Base-by-base conservation (phyloP, 176 grass and related monocot species). In the Rhynchospora pubera region DNA sequence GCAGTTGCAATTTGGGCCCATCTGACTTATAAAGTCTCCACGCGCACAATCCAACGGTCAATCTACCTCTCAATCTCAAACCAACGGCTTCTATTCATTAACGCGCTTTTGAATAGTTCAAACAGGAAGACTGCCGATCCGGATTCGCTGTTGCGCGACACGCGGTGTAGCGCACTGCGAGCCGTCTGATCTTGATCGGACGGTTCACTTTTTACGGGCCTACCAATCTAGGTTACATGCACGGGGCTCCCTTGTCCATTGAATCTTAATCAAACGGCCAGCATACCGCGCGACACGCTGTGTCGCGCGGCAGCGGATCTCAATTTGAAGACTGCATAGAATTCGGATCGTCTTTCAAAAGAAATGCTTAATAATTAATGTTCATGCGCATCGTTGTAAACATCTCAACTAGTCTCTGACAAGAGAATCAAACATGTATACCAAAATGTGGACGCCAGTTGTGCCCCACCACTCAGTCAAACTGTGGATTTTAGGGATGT, bases 21-120 rank as follows among this genome's bases (percentile, higher is more conserved):
- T 53, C 72, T 18, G 48, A 75, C 70, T 75, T 44, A 26, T 16
- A 51, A 74, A 75, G 21, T 21, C 72, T 18, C 72, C 48, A 82
- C 79, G 58, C 61, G 79, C 79, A 62, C 13, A 82, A 82, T 66
- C 79, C 2, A 18, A 34, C 79, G 61, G 43, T 50, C 12, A 45
- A 52, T 26, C n/a, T 14, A 14, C 39, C 16, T 28, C 79, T 14
- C 9, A 50, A 34, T 65, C 60, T 48, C 28, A 1, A 47, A 63
- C 18, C 30, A 45, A 90, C 88, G 91, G 88, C 13, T 9, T 62
- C n/a, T 8, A 3, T 14, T 7, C 23, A 24, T 79, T 87, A 64
- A 93, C 88, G 91, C 91, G 88, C 39, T 90, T 93, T 90, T 87
- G 91, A 90, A 88, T 80, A 0, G 5, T 82, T 85, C 79, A 55